Evolutionary conservation across 352 stramenopile genomes (phyloP).

Genomic region (Phytophthora pluvialis): DNA sequence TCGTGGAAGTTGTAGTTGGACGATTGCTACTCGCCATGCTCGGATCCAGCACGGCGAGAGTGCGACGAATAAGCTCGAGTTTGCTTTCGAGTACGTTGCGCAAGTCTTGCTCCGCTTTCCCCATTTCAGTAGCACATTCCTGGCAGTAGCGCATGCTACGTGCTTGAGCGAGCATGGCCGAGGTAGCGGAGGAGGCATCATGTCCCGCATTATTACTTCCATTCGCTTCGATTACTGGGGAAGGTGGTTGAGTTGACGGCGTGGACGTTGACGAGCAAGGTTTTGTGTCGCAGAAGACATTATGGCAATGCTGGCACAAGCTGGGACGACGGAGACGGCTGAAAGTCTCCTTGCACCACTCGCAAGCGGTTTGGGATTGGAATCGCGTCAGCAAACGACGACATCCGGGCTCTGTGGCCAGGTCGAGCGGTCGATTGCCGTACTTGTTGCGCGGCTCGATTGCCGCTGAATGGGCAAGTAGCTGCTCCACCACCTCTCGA

Average conservation of each 20-base stretch:
- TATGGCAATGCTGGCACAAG: slow-evolving; percentile 83
- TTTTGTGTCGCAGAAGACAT: slow-evolving; percentile 82
- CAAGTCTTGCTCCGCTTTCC: slow-evolving; percentile 72
- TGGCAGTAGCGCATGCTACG: slow-evolving; percentile 70
- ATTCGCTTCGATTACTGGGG: slow-evolving; percentile 15
- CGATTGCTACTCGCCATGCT: slow-evolving; percentile 24
- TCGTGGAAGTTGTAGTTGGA: slow-evolving; percentile 1
- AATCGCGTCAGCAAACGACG: slow-evolving; percentile 73
- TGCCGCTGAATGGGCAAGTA: slow-evolving; percentile 69
- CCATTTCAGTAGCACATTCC: slow-evolving; percentile 77
- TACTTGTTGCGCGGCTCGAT: slow-evolving; percentile 75
- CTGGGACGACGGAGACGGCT: slow-evolving; percentile 64
- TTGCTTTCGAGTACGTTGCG: slow-evolving; percentile 66
- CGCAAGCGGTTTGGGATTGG: slow-evolving; percentile 59
- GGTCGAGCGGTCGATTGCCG: slow-evolving; percentile 73
- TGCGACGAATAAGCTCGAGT: slow-evolving; percentile 59
- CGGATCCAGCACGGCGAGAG: slow-evolving; percentile 46
- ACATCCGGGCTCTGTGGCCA: slow-evolving; percentile 66
- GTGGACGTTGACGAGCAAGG: slow-evolving; percentile 64
- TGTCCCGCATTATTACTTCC: slow-evolving; percentile 1
- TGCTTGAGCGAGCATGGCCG: slow-evolving; percentile 9
- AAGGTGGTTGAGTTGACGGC: slow-evolving; percentile 14
- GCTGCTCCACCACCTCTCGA: slow-evolving; percentile 67
- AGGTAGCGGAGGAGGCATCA: neutral
- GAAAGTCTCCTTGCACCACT: slow-evolving; percentile 85